phyloP scores from a whole-genome alignment of 2,329 filamentous ascomycete species.

The Escovopsis sp. region DNA sequence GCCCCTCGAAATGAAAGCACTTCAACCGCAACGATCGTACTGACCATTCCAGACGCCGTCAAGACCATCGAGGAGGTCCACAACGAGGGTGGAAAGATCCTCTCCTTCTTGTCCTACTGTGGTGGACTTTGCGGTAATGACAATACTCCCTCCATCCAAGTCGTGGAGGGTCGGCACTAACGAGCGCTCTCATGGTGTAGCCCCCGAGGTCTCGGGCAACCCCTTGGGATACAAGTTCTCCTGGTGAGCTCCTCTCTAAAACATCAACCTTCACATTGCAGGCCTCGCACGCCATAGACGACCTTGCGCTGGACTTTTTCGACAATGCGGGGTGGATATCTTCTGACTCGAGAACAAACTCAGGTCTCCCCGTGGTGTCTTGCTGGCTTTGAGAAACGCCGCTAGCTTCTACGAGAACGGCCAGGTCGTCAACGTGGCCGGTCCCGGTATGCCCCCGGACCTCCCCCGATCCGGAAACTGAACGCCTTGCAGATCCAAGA shows the following conservation, averaged over 20 bases:
- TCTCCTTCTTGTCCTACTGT: conserved; percentile 70
- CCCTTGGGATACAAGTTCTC: conserved; percentile 88
- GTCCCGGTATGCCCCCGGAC: conserved; percentile 13
- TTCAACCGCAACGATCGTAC: too few species aligned
- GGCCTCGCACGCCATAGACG: too few species aligned
- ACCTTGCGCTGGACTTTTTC: too few species aligned
- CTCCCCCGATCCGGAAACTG: too few species aligned
- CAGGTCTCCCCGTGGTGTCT: conserved; percentile 57
- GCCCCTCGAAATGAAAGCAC: too few species aligned
- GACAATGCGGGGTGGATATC: too few species aligned
- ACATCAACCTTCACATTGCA: too few species aligned
- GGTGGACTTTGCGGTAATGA: conserved; percentile 42
- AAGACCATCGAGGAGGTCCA: conserved; percentile 81
- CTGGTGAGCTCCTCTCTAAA: conserved; percentile 20
- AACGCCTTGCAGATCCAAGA: too few species aligned
- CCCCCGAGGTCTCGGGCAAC: conserved; percentile 50
- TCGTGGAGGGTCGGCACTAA: too few species aligned
- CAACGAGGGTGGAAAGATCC: conserved; percentile 70
- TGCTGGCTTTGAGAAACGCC: conserved; percentile 71
- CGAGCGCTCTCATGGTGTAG: too few species aligned
- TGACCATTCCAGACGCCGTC: conserved; percentile 36
- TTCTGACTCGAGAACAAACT: too few species aligned
- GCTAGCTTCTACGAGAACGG: conserved; percentile 73
- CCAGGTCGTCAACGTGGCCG: conserved; percentile 47
- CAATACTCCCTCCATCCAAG: too few species aligned